Base-by-base conservation (phyloP, 108 stramenopile genomes). In the Cyclotella cryptica region DNA sequence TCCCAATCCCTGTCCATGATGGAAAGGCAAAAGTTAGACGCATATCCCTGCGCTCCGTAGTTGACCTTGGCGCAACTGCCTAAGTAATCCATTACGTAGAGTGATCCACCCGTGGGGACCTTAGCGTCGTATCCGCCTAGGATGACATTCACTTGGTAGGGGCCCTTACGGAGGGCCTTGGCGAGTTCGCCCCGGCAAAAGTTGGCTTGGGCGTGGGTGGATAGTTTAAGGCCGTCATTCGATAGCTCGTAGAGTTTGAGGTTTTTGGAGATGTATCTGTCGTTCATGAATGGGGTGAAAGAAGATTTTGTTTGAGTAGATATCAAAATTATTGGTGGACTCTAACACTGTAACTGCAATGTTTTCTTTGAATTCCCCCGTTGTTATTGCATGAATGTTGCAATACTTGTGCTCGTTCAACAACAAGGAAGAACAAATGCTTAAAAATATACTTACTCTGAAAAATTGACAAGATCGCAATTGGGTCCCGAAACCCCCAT, bases 21-120 rank as follows among this genome's bases (percentile, higher is more conserved):
- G 22, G 97, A 97, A 21, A 98, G 74, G 42, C 92, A 92, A 85
- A 99, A 99, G 84, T 94, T 90, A 60, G 93, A 82, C 0, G 93
- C 97, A 74, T 99, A 98, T 71, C 99, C 98, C 78, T 96, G 96
- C 15, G 86, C 84, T 30, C 93, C 93, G 57, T 85, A 90, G 30
- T 88, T 88, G 44, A 91, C 92, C 78, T 96, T 94, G 47, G 85
- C 84, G 63, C 98, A 76, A 17, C 93, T 71, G 18, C 92, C 98
- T 26, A 99, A 63, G 76, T 99, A 98, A 84, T 99, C 99, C 71
- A 99, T 73, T 63, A 89, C 92, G 75, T 98, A 98, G 46, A 99
- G 81, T 8, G 92, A 90, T 67, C 84, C 88, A 17, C 72, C 77
- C 26, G 72, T 86, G 26, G 82, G 81, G 26, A 87, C 72, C 35